These are phyloP conservation scores for Echria macrotheca DNA, from an alignment of 495 filamentous ascomycete genomes.

Conservation along the genomic window DNA sequence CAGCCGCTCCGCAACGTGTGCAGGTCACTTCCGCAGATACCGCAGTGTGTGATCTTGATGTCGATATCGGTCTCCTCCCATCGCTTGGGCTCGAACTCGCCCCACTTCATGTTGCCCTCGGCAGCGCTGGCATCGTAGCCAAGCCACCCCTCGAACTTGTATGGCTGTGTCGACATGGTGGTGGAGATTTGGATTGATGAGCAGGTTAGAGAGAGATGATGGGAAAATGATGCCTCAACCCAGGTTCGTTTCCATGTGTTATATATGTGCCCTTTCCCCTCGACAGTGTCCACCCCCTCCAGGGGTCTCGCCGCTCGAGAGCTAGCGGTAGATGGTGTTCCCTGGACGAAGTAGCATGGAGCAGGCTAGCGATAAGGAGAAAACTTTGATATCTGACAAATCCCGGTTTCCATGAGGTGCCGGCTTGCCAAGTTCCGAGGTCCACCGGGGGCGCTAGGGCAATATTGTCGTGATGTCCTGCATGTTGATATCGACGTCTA, in stretches of 20 bases:
- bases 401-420: too few species aligned
- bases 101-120: conserved; percentile 67
- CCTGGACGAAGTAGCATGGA: too few species aligned
- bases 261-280: too few species aligned
- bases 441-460: too few species aligned
- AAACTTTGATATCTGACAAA: too few species aligned
- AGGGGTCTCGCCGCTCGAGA: not conserved
- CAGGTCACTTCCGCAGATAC: conserved; percentile 75
- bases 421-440: too few species aligned
- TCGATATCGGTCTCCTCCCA: conserved; percentile 75
- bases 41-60: conserved; percentile 74
- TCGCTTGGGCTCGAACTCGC: conserved; percentile 68
- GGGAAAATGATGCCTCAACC: not conserved
- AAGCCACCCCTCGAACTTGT: conserved; percentile 77
- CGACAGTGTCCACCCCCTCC: not conserved
- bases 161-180: conserved; percentile 24
- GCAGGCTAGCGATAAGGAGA: too few species aligned
- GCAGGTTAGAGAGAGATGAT: not conserved
- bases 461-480: too few species aligned
- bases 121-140: conserved; percentile 54
- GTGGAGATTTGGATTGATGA: not conserved
- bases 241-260: too few species aligned
- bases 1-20: conserved; percentile 74
- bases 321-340: too few species aligned
- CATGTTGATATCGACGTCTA: too few species aligned